Evolutionary conservation across 2,329 filamentous ascomycete species (phyloP).

Genomic region (Fusarium sp.): DNA sequence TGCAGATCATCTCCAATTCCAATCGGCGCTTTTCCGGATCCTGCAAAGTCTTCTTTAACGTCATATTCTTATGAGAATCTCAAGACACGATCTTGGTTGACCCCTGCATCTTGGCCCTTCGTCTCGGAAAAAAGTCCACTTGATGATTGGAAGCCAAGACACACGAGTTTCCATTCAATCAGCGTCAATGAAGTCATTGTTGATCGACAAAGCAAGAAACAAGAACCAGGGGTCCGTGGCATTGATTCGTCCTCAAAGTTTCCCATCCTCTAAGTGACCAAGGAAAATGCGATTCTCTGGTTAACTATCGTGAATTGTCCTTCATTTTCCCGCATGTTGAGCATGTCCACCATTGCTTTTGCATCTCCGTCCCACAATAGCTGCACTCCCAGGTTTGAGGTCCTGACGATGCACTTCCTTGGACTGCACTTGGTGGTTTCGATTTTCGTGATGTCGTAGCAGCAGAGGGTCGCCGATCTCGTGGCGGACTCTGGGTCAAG

Average conservation of each 20-base stretch:
- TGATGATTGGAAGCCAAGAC: conserved; percentile 11
- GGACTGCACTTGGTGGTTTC: conserved; percentile 8
- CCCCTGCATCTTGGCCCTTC: conserved; percentile 34
- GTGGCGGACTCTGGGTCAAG: conserved; percentile 50
- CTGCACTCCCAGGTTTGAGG: conserved; percentile 62
- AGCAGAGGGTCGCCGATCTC: conserved; percentile 20
- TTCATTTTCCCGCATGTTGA: conserved; percentile 66
- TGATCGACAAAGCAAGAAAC: conserved; percentile 16
- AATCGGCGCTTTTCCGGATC: conserved; percentile 48
- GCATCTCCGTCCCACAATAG: conserved; percentile 63
- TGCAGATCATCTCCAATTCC: conserved; percentile 50
- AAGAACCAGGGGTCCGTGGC: conserved; percentile 19
- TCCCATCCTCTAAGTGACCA: conserved; percentile 6
- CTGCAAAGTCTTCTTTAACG: conserved; percentile 34
- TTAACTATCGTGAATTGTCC: conserved; percentile 55
- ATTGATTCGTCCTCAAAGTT: conserved; percentile 24
- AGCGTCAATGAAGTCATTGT: conserved; percentile 42
- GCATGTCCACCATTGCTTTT: conserved; percentile 68
- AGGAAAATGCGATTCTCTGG: conserved; percentile 1
- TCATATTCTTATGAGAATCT: conserved; percentile 35
- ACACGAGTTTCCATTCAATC: background rate
- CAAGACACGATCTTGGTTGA: conserved; percentile 37
- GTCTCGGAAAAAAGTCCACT: conserved; percentile 5
- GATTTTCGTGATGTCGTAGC: conserved; percentile 1
- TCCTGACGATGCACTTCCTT: conserved; percentile 17